These are phyloP conservation scores for Rhizomucor pusillus DNA, from an alignment of 371 early-diverging fungal genomes.

Conservation along the genomic window DNA sequence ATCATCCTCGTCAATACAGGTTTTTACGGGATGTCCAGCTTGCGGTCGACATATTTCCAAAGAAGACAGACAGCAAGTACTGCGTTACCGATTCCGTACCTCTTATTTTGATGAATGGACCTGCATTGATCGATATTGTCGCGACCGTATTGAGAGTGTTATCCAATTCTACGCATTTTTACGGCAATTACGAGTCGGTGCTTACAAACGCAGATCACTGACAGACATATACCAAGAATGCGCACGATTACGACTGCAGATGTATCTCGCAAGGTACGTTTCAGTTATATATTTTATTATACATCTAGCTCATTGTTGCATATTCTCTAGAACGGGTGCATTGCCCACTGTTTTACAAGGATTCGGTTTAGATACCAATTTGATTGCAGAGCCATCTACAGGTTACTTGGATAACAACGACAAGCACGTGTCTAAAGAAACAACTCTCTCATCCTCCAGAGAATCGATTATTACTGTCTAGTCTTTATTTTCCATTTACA, in stretches of 20 bases:
- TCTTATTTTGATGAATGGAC: slow-evolving; percentile 73
- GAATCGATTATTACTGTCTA: too few species aligned
- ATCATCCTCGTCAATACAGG: slow-evolving; percentile 28
- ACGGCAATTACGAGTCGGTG: slow-evolving; percentile 68
- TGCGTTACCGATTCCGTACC: slow-evolving; percentile 74
- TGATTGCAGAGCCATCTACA: slow-evolving; percentile 6
- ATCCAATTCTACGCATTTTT: slow-evolving; percentile 81
- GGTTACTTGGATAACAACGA: too few species aligned
- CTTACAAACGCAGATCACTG: slow-evolving; percentile 61
- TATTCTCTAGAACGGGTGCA: slow-evolving; percentile 34
- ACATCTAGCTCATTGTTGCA: not conserved
- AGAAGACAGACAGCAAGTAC: slow-evolving; percentile 30
- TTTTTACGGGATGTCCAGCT: slow-evolving; percentile 35
- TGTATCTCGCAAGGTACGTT: slow-evolving; percentile 48
- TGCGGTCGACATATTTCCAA: slow-evolving; percentile 32
- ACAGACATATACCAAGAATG: slow-evolving; percentile 69
- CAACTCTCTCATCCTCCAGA: too few species aligned
- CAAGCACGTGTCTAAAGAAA: too few species aligned
- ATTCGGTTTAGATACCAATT: slow-evolving; percentile 21
- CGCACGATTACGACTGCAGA: slow-evolving; percentile 62
- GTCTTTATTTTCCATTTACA: too few species aligned
- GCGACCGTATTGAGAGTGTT: slow-evolving; percentile 72
- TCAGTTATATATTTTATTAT: not conserved
- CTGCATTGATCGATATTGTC: slow-evolving; percentile 74
- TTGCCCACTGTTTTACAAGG: slow-evolving; percentile 22